Evolutionary conservation across 192 early-diverging fungal genomes (phyloP).

Genomic region (Pilobolus umbonatus): DNA sequence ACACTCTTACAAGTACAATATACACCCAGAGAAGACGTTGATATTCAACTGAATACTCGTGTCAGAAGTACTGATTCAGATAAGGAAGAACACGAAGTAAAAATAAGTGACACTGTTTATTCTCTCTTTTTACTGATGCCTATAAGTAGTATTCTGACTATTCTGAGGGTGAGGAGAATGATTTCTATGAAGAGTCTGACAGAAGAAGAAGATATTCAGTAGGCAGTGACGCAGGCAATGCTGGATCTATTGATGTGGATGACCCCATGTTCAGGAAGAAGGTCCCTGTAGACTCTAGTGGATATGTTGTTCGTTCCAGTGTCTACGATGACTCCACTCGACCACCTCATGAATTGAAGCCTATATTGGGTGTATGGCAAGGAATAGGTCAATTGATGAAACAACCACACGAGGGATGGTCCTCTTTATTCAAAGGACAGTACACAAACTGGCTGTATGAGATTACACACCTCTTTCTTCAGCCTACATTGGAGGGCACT

Average conservation of each 20-base stretch:
- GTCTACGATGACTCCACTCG: conserved; percentile 49
- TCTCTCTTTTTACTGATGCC: neutral
- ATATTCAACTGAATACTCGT: neutral
- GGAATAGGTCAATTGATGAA: conserved; percentile 48
- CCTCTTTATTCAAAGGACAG: conserved; percentile 58
- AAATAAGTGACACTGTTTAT: conserved; percentile 7
- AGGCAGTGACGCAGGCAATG: conserved; percentile 20
- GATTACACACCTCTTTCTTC: conserved; percentile 65
- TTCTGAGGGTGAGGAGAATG: conserved; percentile 27
- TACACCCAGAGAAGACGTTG: conserved; percentile 53
- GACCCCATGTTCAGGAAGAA: conserved; percentile 44
- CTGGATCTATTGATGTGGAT: conserved; percentile 35
- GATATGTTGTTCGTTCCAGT: conserved; percentile 55
- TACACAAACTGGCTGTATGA: conserved; percentile 76
- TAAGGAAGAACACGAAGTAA: conserved; percentile 31
- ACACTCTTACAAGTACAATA: conserved; percentile 77
- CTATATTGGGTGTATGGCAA: conserved; percentile 53
- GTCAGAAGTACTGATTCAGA: conserved; percentile 11
- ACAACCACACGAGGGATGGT: conserved; percentile 63
- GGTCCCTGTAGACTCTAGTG: conserved; percentile 45
- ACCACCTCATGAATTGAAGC: conserved; percentile 58
- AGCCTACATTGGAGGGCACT: conserved; percentile 81
- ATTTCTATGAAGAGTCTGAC: conserved; percentile 20
- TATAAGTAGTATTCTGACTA: neutral
- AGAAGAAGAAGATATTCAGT: conserved; percentile 15